Evolutionary conservation across 441 rosid species (phyloP).

Genomic region (Aquilaria agallochum): DNA sequence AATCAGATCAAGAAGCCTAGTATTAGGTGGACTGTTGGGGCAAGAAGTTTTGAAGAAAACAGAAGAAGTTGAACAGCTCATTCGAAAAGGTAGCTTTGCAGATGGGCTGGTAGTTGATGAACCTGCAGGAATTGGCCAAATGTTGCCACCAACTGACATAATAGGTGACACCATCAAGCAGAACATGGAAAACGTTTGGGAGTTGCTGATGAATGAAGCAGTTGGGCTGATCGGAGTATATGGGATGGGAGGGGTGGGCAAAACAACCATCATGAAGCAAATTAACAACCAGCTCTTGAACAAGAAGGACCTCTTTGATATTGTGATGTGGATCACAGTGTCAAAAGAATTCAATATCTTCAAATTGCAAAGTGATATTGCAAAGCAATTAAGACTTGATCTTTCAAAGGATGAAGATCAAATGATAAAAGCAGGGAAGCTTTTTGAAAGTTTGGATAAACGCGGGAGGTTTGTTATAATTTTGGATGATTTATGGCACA

Average conservation of each 20-base stretch:
- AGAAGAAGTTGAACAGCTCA: neutral
- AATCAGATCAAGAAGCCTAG: neutral
- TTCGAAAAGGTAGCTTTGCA: neutral
- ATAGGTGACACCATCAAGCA: neutral
- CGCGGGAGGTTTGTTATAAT: slow-evolving; percentile 2
- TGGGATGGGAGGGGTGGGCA: neutral
- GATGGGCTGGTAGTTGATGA: neutral
- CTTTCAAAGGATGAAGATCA: neutral
- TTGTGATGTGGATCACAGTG: slow-evolving; percentile 1
- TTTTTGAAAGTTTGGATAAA: neutral
- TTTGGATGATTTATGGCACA: slow-evolving; percentile 18
- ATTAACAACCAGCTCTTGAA: neutral
- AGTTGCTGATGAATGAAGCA: neutral
- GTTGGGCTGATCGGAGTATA: no score
- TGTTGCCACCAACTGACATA: neutral
- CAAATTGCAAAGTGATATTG: slow-evolving; percentile 14
- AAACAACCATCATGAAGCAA: neutral
- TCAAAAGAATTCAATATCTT: slow-evolving; percentile 8
- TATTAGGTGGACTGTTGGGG: neutral
- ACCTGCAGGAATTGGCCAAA: neutral
- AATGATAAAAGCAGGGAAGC: neutral
- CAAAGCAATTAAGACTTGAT: neutral
- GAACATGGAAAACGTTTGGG: neutral
- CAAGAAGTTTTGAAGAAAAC: neutral
- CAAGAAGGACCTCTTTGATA: neutral